These are phyloP conservation scores for Botryosphaeria dothidea DNA, from an alignment of 2,329 filamentous ascomycete species.

Conservation along the genomic window DNA sequence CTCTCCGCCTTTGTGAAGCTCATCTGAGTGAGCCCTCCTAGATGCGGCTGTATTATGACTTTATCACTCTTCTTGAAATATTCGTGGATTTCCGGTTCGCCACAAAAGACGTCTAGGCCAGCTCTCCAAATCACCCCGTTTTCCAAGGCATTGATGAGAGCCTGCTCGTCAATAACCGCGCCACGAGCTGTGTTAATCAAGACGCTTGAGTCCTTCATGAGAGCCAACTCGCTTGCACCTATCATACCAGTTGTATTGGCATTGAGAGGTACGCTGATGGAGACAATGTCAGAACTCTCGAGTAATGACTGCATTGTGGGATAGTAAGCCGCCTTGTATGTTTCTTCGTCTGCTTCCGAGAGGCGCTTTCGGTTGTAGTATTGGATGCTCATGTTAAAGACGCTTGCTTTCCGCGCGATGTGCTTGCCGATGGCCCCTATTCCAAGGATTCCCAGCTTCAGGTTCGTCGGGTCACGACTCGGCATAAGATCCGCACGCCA, in stretches of 20 bases:
- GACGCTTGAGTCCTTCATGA: conserved; percentile 51
- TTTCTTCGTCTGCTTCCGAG: conserved; percentile 34
- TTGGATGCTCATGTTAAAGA: conserved; percentile 46
- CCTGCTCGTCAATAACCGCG: conserved; percentile 50
- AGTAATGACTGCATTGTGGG: conserved; percentile 43
- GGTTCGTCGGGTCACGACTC: conserved; percentile 44
- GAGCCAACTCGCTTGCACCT: conserved; percentile 39
- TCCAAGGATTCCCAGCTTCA: conserved; percentile 51
- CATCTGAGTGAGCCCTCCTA: conserved; percentile 46
- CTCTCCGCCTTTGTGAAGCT: conserved; percentile 44
- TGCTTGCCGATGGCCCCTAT: conserved; percentile 51
- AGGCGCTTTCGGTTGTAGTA: conserved; percentile 48
- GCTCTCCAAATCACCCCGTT: conserved; percentile 48
- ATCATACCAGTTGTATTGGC: conserved; percentile 44
- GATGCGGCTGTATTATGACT: conserved; percentile 47
- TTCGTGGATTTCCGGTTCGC: conserved; percentile 46
- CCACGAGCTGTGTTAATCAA: conserved; percentile 57
- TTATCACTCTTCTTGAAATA: conserved; percentile 34
- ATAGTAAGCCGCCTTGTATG: conserved; percentile 38
- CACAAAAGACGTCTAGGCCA: conserved; percentile 51
- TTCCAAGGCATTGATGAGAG: conserved; percentile 49
- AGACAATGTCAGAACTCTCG: conserved; percentile 43
- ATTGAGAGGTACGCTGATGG: conserved; percentile 51
- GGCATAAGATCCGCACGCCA: conserved; percentile 34
- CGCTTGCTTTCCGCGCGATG: conserved; percentile 41